Percentiles rank a stretch among this genome's conserved stretches.
Conservation (phyloP, 169 alveolate species). For the Plasmodium sp. region DNA sequence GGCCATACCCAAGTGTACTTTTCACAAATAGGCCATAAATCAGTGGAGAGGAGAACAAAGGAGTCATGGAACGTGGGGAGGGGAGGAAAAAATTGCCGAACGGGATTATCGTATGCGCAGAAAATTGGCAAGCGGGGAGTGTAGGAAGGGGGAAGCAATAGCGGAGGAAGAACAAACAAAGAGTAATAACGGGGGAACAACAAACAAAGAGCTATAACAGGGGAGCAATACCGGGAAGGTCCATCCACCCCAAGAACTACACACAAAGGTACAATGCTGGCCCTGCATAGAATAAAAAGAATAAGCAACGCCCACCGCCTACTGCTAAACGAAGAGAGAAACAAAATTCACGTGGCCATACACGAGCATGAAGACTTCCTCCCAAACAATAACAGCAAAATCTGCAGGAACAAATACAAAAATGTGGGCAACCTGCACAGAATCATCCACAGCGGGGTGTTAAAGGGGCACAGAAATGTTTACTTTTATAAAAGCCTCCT, state of each 20-base stretch:
- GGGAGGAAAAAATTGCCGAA: not conserved
- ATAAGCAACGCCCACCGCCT: not conserved
- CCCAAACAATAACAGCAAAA: conserved; percentile 54
- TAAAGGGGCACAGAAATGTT: conserved; percentile 46
- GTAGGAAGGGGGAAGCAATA: not conserved
- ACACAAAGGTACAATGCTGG: conserved; percentile 14
- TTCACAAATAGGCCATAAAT: not conserved
- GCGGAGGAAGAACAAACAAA: not conserved
- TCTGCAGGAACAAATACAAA: conserved; percentile 53
- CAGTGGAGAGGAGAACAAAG: not conserved
- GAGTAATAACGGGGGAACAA: not conserved
- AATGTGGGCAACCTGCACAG: conserved; percentile 23
- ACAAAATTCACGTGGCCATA: conserved; percentile 26
- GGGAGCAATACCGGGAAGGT: not conserved
- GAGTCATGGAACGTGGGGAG: not conserved
- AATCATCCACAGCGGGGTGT: conserved; percentile 43
- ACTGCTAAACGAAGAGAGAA: conserved; percentile 25
- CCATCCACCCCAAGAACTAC: not conserved
- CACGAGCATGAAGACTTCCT: conserved; percentile 32
- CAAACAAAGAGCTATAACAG: not conserved
- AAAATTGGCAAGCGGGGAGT: not conserved
- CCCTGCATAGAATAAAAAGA: conserved; percentile 26
- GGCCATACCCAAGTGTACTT: not conserved
- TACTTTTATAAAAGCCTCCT: conserved; percentile 49
- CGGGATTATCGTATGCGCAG: not conserved